phyloP scores from a whole-genome alignment of 108 stramenopile genomes.

The Conticribra weissflogii region DNA sequence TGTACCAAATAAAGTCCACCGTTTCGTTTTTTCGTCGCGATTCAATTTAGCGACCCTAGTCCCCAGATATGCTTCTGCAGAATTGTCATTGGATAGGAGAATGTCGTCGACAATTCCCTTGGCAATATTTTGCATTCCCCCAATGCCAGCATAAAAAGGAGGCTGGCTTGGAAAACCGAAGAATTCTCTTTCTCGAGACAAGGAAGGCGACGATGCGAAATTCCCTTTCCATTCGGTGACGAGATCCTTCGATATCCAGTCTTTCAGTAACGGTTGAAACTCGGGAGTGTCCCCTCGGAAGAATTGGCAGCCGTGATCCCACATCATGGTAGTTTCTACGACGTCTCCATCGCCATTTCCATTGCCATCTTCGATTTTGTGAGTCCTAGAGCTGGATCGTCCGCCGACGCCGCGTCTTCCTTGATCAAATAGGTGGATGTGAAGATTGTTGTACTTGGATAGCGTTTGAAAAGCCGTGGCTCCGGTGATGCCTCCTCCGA shows the following conservation, averaged over 20 bases:
- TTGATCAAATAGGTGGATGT: conserved; percentile 65
- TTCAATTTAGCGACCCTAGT: conserved; percentile 49
- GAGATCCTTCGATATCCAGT: conserved; percentile 42
- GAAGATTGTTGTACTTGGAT: conserved; percentile 7
- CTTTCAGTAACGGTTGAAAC: conserved; percentile 34
- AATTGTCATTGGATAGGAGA: no score
- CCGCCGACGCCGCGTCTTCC: conserved; percentile 71
- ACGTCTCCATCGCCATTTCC: conserved; percentile 1
- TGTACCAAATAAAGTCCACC: conserved; percentile 53
- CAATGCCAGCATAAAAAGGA: conserved; percentile 49
- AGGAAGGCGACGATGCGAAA: conserved; percentile 28
- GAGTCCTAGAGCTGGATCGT: conserved; percentile 50
- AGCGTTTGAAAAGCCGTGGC: conserved; percentile 28
- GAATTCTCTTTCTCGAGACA: conserved; percentile 41
- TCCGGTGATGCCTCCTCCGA: conserved; percentile 60
- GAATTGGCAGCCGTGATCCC: conserved; percentile 75
- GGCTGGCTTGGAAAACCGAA: conserved; percentile 60
- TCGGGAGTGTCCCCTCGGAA: conserved; percentile 60
- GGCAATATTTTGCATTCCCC: conserved; percentile 36
- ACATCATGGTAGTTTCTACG: conserved; percentile 32
- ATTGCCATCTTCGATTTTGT: neutral
- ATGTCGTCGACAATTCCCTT: conserved; percentile 15
- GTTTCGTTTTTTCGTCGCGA: conserved; percentile 28
- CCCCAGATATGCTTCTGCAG: conserved; percentile 27
- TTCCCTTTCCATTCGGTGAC: conserved; percentile 58